phyloP scores from a whole-genome alignment of 169 alveolate genomes.

The Eimeria falciformis region DNA sequence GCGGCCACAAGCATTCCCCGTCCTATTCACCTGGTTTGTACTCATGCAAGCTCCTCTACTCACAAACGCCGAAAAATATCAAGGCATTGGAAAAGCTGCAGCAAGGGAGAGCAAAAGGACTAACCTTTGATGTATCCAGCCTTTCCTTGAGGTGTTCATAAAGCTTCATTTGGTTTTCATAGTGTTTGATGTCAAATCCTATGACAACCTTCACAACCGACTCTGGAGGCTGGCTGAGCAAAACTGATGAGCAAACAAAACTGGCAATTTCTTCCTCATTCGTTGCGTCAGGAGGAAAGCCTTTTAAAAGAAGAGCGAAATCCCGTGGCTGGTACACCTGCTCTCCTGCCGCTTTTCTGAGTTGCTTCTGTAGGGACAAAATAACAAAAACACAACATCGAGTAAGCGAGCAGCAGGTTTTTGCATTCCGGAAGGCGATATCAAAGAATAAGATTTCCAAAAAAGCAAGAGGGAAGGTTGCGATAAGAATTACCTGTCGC shows the following conservation, averaged over 20 bases:
- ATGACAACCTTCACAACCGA: slow-evolving; percentile 76
- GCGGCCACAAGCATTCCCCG: not conserved
- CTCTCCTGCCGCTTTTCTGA: slow-evolving; percentile 64
- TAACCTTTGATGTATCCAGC: slow-evolving; percentile 57
- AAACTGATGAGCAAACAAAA: slow-evolving; percentile 30
- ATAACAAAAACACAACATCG: no score
- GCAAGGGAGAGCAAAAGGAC: slow-evolving; percentile 9
- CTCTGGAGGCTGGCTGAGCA: slow-evolving; percentile 43
- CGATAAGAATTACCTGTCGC: slow-evolving; percentile 51
- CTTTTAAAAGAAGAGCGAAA: slow-evolving; percentile 67
- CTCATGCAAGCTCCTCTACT: not conserved
- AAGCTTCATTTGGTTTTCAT: slow-evolving; percentile 68
- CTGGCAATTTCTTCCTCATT: slow-evolving; percentile 73
- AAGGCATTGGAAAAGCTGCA: not conserved
- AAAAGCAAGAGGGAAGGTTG: no score
- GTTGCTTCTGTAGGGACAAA: slow-evolving; percentile 1
- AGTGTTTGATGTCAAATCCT: slow-evolving; percentile 73
- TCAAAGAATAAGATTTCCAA: no score
- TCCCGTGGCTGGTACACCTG: slow-evolving; percentile 72
- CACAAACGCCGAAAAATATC: not conserved
- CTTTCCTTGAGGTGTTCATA: slow-evolving; percentile 37
- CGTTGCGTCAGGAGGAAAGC: slow-evolving; percentile 71
- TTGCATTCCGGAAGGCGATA: no score
- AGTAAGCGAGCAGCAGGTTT: no score
- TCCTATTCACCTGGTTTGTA: not conserved